phyloP scores from a whole-genome alignment of 257 asterid species.

The Solanum sejunctum region DNA sequence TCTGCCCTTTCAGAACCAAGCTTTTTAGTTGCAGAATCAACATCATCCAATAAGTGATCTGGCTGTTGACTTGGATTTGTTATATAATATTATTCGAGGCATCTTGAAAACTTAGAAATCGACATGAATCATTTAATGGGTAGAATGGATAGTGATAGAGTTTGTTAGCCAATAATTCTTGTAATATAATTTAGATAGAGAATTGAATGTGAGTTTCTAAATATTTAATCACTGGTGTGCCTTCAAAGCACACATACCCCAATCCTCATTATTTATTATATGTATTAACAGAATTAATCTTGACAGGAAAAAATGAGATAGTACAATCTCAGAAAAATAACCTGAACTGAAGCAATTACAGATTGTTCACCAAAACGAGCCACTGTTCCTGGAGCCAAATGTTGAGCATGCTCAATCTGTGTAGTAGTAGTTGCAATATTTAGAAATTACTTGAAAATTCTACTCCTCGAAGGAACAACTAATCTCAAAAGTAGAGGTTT shows the following conservation, averaged over 20 bases:
- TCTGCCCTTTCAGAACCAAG: constrained; percentile 72
- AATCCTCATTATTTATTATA: neutral
- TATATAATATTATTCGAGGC: neutral
- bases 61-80: constrained; percentile 42
- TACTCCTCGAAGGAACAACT: neutral
- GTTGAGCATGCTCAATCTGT: constrained; percentile 99
- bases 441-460: constrained; percentile 1
- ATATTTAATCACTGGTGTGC: neutral
- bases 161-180: neutral
- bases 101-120: neutral
- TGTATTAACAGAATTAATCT: neutral
- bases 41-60: constrained; percentile 83
- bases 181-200: neutral
- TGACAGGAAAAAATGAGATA: neutral
- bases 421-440: constrained; percentile 10
- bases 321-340: constrained; percentile 3
- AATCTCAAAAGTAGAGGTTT: constrained; percentile 1
- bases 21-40: constrained; percentile 63
- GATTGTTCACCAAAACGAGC: constrained; percentile 65
- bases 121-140: neutral
- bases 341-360: constrained; percentile 93
- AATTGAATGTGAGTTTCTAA: neutral
- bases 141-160: neutral
- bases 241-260: neutral
- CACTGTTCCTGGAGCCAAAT: constrained; percentile 62